These are phyloP conservation scores for Thymus mandschuricus DNA, from an alignment of 257 asterid species.

Conservation along the genomic window DNA sequence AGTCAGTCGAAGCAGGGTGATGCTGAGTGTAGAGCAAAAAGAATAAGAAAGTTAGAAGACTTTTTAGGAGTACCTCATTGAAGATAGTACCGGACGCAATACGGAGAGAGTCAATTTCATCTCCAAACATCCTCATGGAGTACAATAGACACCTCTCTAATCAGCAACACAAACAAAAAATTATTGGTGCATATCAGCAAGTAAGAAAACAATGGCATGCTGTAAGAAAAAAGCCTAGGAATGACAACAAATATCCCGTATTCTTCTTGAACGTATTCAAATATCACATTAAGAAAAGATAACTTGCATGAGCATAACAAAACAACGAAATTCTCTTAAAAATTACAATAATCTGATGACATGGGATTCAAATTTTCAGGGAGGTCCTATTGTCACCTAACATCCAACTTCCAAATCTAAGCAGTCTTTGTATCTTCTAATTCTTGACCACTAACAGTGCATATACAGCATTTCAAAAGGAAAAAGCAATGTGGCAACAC, in stretches of 20 bases:
- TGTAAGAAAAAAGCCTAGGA: constrained; percentile 17
- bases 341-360: constrained; percentile 4
- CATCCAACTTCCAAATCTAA: constrained; percentile 12
- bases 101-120: constrained; percentile 62
- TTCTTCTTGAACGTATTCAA: neutral
- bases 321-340: constrained; percentile 1
- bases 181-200: constrained; percentile 19
- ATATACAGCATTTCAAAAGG: constrained; percentile 8
- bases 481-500: constrained; percentile 25
- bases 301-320: constrained; percentile 2
- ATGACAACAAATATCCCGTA: constrained; percentile 5
- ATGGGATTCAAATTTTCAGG: neutral
- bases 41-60: constrained; percentile 11
- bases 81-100: constrained; percentile 95
- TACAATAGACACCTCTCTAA: constrained; percentile 84
- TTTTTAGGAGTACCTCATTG: constrained; percentile 66
- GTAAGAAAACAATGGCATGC: constrained; percentile 13
- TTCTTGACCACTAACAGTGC: neutral
- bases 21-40: neutral
- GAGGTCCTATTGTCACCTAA: neutral
- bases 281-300: neutral
- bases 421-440: neutral
- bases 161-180: constrained; percentile 13
- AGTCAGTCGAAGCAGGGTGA: neutral
- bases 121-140: constrained; percentile 85